Base-by-base conservation (phyloP, 345 rosid species). In the Turnera subulata region DNA sequence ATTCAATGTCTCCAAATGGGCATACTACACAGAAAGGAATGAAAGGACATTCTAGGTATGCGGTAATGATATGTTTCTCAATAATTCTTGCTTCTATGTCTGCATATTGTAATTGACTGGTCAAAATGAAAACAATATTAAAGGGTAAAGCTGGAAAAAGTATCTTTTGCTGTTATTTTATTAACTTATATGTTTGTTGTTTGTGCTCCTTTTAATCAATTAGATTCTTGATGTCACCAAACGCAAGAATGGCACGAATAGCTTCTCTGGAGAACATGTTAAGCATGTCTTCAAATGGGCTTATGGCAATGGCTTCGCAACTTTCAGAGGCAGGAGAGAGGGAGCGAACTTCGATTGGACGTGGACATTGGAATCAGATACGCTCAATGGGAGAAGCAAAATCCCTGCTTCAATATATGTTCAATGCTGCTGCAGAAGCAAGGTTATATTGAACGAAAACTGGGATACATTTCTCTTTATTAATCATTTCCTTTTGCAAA, bases 321-420 rank as follows among this genome's bases (percentile, higher is more conserved):
- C 94, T 93, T 58, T 93, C 97, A 42, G 99, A 93, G 78, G 97
- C 97, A 65, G 96, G 87, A 72, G 97, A 93, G 69, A 72, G 97
- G 33, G 99, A 93, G 50, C 96, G 97, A 53, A 87, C 80, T 23
- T 82, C 89, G 63, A 78, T 84, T 43, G 85, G 43, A 65, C 97
- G 97, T 64, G 99, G 99, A 26, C 96, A 95, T 43, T 93, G 99
- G 99, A 89, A 82, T 80, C 97, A 93, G 72, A 74, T 93, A 72
- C 92, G 96, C 15, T 93, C 97, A 62, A 93, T 93, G 96, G 97
- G 84, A 68, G 97, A 93, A 67, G 97, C 99, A 14, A 93, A 93
- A 80, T 84, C 76, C 77, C 77, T 89, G 77, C 97, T 93, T 67
- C 97, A 93, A 29, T 81, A 93, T 61, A 85, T 87, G 94, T 87